A percentile compares a stretch with the other conserved stretches of the same genome.
Conservation (phyloP, 352 stramenopile species). For the Pythium dissimile region DNA sequence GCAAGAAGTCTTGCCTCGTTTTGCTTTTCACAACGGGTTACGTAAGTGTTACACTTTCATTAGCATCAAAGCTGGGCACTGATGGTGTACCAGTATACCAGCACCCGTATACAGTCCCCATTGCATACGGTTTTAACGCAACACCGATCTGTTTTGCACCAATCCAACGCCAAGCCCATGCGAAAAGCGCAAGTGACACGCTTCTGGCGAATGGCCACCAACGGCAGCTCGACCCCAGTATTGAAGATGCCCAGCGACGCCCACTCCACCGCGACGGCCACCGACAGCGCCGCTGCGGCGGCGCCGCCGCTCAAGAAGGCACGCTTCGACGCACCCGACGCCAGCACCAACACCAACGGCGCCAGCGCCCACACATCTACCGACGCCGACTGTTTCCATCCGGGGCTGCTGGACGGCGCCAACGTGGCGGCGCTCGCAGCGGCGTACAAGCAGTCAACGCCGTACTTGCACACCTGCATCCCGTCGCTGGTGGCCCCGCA, state of each 20-base stretch:
- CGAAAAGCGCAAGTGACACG: no score
- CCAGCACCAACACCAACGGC: not conserved
- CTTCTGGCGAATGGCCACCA: not conserved
- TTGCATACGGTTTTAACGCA: no score
- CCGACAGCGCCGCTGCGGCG: not conserved
- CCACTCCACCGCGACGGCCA: conserved; percentile 7
- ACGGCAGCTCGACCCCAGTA: not conserved
- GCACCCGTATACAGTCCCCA: conserved; percentile 7
- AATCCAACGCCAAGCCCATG: no score
- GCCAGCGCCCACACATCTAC: no score
- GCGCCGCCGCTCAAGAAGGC: conserved; percentile 22
- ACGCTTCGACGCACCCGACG: conserved; percentile 3
- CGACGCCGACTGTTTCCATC: conserved; percentile 15
- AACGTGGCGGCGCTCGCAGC: conserved; percentile 20
- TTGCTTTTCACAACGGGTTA: no score
- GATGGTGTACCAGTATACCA: no score
- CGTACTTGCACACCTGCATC: conserved; percentile 27
- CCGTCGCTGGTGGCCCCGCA: conserved; percentile 21
- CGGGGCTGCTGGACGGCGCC: conserved; percentile 17
- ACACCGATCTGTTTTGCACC: no score
- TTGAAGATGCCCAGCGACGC: not conserved
- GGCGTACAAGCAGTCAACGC: conserved; percentile 20
- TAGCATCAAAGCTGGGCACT: no score
- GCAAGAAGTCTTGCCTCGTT: no score
- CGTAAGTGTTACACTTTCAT: no score